Evolutionary conservation across 192 early-diverging fungal species (phyloP), one percentile per base, ranked within the genome.

Genomic region (Phlyctochytrium bullatum): DNA sequence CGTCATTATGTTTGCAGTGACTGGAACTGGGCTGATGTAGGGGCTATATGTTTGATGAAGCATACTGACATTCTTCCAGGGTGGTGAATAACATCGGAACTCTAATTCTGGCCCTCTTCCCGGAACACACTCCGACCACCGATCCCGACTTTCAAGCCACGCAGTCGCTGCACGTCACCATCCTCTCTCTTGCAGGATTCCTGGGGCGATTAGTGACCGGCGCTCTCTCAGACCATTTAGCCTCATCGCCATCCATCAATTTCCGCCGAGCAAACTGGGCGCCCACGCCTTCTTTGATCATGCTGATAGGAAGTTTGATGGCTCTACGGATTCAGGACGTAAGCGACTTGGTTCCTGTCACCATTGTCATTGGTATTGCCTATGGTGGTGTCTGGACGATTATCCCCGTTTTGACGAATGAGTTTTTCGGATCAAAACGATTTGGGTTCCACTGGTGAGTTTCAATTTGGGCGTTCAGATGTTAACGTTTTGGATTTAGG

Each of bases 181-280:
- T 47, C 40, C 40, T 47, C 40, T 47, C 40, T 47, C 10, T 47
- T 47, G 40, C 40, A 47, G 40, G 40, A 47, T 47, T 47, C 40
- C 6, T 47, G 6, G 40, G 10, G 20, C 6, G 40, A 20, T 20
- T 47, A 20, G 6, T 47, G 40, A 20, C 40, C 40, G 40, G 40
- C 20, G 40, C 10, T 47, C 40, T 47, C 6, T 47, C 40, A 14
- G 40, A 47, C 20, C 40, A 47, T 20, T 20, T 47, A 14, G 6
- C 40, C 20, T 47, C 40, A 14, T 47, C 40, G 20, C 40, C 6
- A 47, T 14, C 10, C 40, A 14, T 6, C 40, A 14, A 14, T 47
- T 6, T 47, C 6, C 20, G 10, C 6, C 6, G 40, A 20, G 40
- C 40, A 6, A 20, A 6, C 40, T 47, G 40, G 40, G 40, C 40